Evolutionary conservation across 1,284 basidiomycete species (phyloP).

Genomic region (Sanguinoderma infundibulare): DNA sequence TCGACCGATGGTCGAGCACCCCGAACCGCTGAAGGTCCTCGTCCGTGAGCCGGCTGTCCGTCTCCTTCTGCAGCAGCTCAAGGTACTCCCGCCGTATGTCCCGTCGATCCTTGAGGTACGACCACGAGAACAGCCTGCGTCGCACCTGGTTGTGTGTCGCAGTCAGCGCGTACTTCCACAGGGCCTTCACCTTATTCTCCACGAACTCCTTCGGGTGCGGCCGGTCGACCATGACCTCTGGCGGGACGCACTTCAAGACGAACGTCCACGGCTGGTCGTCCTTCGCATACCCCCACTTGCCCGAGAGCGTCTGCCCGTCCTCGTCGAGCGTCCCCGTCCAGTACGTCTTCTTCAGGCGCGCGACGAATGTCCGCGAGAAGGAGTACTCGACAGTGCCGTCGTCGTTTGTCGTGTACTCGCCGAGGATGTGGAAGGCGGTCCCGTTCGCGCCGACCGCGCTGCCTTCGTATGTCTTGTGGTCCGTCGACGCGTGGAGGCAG

Average conservation of each 20-base stretch:
- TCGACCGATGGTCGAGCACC: slow-evolving; percentile 8
- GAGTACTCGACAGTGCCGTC: slow-evolving; percentile 10
- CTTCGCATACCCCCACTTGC: slow-evolving; percentile 12
- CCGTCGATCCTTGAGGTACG: slow-evolving; percentile 14
- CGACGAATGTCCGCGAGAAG: slow-evolving; percentile 12
- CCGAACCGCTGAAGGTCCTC: slow-evolving; percentile 11
- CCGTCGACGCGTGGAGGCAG: slow-evolving; percentile 11
- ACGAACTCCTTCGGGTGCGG: neutral
- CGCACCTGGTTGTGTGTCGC: slow-evolving; percentile 9
- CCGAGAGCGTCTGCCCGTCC: slow-evolving; percentile 15
- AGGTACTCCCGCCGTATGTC: slow-evolving; percentile 11
- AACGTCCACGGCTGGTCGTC: slow-evolving; percentile 9
- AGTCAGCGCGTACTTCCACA: slow-evolving; percentile 15
- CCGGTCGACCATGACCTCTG: slow-evolving; percentile 13
- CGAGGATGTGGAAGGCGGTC: slow-evolving; percentile 3
- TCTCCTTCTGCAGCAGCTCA: slow-evolving; percentile 9
- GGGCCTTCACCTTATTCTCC: slow-evolving; percentile 3
- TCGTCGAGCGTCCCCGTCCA: slow-evolving; percentile 10
- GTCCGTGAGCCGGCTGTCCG: neutral
- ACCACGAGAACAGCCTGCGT: slow-evolving; percentile 19
- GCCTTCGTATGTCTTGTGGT: slow-evolving; percentile 1
- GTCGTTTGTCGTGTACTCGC: slow-evolving; percentile 3
- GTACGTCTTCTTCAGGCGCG: slow-evolving; percentile 9
- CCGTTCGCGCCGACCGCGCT: slow-evolving; percentile 8
- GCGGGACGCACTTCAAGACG: slow-evolving; percentile 13